Evolutionary conservation across 2,329 filamentous ascomycete genomes (phyloP), one percentile per base, ranked within the genome.

Genomic region (Ophiostoma ips): DNA sequence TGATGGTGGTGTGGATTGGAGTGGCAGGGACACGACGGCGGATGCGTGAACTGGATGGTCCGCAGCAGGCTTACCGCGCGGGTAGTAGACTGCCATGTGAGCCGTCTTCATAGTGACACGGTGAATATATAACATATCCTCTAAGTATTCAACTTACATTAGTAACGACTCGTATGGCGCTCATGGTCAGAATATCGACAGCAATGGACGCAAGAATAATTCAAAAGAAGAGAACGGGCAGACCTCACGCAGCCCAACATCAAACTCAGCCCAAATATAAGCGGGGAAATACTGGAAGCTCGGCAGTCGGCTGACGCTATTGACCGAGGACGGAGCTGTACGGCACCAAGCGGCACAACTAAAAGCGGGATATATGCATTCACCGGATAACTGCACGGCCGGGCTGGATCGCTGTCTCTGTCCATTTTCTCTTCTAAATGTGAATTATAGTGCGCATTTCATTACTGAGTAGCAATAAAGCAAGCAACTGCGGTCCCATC

Each of bases 21-120:
- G 63, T 98, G 92, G 66, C 92, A 96, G 1, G 92, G 92, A 62
- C 89, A 95, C 49, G 76, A 80, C 6, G 87, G 87, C 52, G 87
- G 88, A 63, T 92, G 90, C 1, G 83, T 84, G 64, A 83, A 94
- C 65, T 94, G 90, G 50, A 98, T 80, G n/a, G 90, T 89, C 50
- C 86, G 82, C 46, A 96, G 80, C 46, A 90, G 74, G 57, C 75
- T 85, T 52, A 80, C 68, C 15, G 86, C 86, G 57, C 81, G 72
- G 44, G 75, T 71, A 30, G 79, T 76, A 56, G 75, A 72, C 78
- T 79, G 54, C 3, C 9, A 18, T 9, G 13, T 12, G 3, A 7
- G n/a, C 13, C 3, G n/a, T 13, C 16, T 0, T 10, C n/a, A n/a
- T n/a, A n/a, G n/a, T n/a, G n/a, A n/a, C n/a, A n/a, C n/a, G n/a